Evolutionary conservation across 805 yeast species (phyloP), one percentile per base, ranked within the genome.

Genomic region (Yamadazyma takamatsuzukensis): DNA sequence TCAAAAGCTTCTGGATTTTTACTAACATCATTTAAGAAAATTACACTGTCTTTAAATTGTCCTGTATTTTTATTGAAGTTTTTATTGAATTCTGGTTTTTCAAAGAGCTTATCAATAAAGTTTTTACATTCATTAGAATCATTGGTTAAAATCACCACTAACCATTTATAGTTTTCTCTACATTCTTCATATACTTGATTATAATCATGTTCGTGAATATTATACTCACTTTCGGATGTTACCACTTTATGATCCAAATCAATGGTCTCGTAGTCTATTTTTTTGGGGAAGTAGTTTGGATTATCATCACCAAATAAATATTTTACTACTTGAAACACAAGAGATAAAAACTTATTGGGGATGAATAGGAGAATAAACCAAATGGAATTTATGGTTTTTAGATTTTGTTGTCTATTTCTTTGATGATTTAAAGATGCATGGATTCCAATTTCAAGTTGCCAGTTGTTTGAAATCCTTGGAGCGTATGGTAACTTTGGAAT

Each of bases 401-500:
- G 6, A 18, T 36, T 19, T 12, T 9, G 6, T 8, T 11, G 8
- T 8, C 11, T 19, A 11, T 19, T 19, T 19, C 11, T 19, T 19
- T 8, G 26, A 23, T 29, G 27, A 25, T 29, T 28, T 18, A 26
- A 30, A 4, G 68, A 56, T 6, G 55, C 40, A 37, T 63, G 56
- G 5, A 64, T 52, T 1, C 70, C 72, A n/a, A 67, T 45, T 21
- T 65, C 70, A 31, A 64, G 52, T 32, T 61, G 67, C 72, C 72
- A 67, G 17, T 54, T 51, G 40, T 56, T 59, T 15, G 64, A 43
- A 21, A 67, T 60, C 24, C 49, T 45, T 7, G 68, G 65, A 2
- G 72, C 72, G 34, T 54, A 59, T 6, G 70, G 68, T 13, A 67
- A 46, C 38, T 51, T 50, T 1, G 71, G 70, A 16, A 63, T 31